Conservation (phyloP, 139 green algal genomes). For the Tetradesmus lagerheimii region DNA sequence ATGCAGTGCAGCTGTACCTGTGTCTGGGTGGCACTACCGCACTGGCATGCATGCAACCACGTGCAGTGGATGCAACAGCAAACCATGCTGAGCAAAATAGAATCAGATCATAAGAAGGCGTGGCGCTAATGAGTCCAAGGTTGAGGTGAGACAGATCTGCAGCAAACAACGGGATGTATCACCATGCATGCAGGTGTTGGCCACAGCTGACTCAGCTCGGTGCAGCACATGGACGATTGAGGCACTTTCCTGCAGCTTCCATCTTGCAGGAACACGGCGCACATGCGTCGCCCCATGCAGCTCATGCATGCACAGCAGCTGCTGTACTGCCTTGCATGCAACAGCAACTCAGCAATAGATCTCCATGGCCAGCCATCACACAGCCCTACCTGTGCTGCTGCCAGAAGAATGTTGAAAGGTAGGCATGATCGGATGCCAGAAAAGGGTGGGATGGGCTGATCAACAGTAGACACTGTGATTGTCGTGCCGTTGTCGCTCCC, state of each 20-base stretch:
- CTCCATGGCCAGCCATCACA: background rate
- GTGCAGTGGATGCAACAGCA: no score
- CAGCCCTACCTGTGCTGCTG: background rate
- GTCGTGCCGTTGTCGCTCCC: background rate
- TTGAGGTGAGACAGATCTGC: no score
- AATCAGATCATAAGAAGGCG: no score
- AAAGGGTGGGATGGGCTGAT: background rate
- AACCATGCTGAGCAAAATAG: no score
- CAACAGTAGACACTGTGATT: background rate
- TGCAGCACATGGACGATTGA: no score
- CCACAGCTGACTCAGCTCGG: no score
- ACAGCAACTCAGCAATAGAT: background rate
- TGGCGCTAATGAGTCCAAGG: no score
- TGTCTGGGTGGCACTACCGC: no score
- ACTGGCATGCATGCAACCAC: no score
- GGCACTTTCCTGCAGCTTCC: background rate
- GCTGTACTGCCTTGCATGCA: background rate
- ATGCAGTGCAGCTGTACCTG: no score
- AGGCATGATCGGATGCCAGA: constrained; percentile 29
- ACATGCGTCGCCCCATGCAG: background rate
- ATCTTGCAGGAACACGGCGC: background rate
- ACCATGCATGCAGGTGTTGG: no score
- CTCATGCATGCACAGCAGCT: background rate
- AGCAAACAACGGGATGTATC: no score
- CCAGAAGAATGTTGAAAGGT: constrained; percentile 27